Conservation (phyloP, 2,329 filamentous ascomycete species). For the Colletotrichum destructivum region DNA sequence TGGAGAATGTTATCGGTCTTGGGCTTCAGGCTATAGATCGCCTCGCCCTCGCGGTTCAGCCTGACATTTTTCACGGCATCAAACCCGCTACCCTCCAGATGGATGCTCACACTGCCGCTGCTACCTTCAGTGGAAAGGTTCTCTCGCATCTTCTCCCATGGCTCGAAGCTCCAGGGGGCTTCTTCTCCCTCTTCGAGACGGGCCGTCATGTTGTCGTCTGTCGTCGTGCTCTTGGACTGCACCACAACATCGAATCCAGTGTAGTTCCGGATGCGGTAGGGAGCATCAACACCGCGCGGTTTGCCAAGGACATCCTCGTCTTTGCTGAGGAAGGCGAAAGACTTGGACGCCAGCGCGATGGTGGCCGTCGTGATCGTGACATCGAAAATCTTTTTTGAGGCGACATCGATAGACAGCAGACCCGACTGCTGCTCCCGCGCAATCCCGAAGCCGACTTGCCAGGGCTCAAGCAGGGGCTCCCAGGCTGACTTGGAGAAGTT, state of each 20-base stretch:
- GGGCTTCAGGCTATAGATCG: conserved; percentile 89
- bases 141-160: conserved; percentile 96
- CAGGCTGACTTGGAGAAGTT: conserved; percentile 99
- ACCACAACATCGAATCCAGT: conserved; percentile 93
- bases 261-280: conserved; percentile 94
- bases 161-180: conserved; percentile 95
- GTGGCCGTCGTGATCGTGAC: conserved; percentile 93
- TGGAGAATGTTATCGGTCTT: conserved; percentile 89
- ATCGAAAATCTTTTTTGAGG: conserved; percentile 92
- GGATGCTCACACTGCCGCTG: conserved; percentile 83
- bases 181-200: conserved; percentile 92
- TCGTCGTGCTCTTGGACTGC: conserved; percentile 79
- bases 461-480: conserved; percentile 97
- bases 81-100: conserved; percentile 94
- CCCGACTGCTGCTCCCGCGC: conserved; percentile 83
- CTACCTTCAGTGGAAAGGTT: conserved; percentile 88
- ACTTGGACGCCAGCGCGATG: conserved; percentile 94
- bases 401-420: conserved; percentile 84
- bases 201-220: conserved; percentile 79
- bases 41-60: conserved; percentile 94
- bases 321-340: conserved; percentile 88
- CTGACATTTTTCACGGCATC: conserved; percentile 90
- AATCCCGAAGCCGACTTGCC: conserved; percentile 93
- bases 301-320: conserved; percentile 95
- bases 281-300: conserved; percentile 90